Base-by-base conservation (phyloP, 2,329 filamentous ascomycete species). In the Aspergillus sp. region DNA sequence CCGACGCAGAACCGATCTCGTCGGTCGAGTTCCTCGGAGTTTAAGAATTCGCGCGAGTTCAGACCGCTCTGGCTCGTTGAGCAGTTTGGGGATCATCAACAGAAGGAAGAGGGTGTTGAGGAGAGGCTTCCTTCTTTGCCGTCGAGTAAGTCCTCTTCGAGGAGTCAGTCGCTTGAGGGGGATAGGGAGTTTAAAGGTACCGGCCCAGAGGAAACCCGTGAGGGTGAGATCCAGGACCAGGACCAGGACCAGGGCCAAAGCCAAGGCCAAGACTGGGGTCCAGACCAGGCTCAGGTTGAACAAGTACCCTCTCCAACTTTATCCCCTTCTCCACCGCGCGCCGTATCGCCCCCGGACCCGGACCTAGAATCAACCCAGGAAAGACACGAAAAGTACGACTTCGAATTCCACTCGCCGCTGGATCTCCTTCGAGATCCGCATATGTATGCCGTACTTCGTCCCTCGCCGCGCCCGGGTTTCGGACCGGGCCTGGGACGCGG, bases 11-110 rank as follows among this genome's bases (percentile, higher is more conserved):
- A 63, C 8, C 68, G 73, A 30, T 72, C 74, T 50, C 63, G 65
- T 41, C 72, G 76, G 33, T 66, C 71, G 1, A 69, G 66, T 44
- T 79, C 76, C 1, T 68, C 70, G 4, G 75, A 80, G 51, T 79
- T 79, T 59, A 73, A 69, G 49, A 67, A 66, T 33, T 70, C 66
- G 12, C 78, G 78, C 46, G 88, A 93, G 60, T 83, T 90, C 58
- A 83, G 86, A 55, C 90, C 90, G 0, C 71, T 96, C 6, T 91
- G 86, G 66, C 81, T 95, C 26, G 80, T 94, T 5, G 86, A 94
- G 64, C 81, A 74, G 29, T 79, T 75, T 53, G 68, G 70, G 19
- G 52, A 61, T 7, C 59, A 53, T 12, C 74, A 76, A 56, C 59
- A 63, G 12, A 68, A 63, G 52, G 62, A 58, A 10, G 63, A 70